Evolutionary conservation across 176 grass and related monocot species (phyloP).

Genomic region (Luzula sylvatica): DNA sequence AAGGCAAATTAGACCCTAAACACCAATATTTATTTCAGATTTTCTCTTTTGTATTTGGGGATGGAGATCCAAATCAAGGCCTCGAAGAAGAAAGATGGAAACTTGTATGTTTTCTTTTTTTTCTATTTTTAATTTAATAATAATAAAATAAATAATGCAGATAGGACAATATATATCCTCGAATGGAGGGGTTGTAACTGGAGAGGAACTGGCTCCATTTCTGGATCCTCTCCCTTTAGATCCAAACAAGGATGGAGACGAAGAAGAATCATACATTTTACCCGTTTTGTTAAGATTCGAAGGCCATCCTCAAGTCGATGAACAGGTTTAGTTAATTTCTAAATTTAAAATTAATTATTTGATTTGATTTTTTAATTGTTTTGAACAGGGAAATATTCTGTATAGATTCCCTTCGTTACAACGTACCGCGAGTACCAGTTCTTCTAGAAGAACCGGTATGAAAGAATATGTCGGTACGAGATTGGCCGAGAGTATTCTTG

Average conservation of each 20-base stretch:
- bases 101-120: conserved; percentile 38
- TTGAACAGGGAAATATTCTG: conserved; percentile 76
- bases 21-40: conserved; percentile 66
- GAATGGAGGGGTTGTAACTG: conserved; percentile 89
- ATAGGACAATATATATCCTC: conserved; percentile 97
- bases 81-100: conserved; percentile 98
- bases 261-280: conserved; percentile 94
- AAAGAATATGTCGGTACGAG: conserved; percentile 82
- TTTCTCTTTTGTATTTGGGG: conserved; percentile 98
- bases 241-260: conserved; percentile 64
- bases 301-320: conserved; percentile 89
- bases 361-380: background rate
- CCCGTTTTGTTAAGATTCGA: conserved; percentile 86
- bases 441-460: conserved; percentile 40
- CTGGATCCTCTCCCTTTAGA: conserved; percentile 62
- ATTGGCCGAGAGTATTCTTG: conserved; percentile 61
- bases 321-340: conserved; percentile 42
- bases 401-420: conserved; percentile 91
- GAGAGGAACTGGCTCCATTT: conserved; percentile 93
- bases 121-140: conserved; percentile 7
- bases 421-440: conserved; percentile 60
- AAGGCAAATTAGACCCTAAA: too few relatives aligned
- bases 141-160: conserved; percentile 31
- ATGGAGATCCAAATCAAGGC: conserved; percentile 90
- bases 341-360: conserved; percentile 8